Conservation (phyloP, 345 rosid species). For the Gossypium mustelinum region DNA sequence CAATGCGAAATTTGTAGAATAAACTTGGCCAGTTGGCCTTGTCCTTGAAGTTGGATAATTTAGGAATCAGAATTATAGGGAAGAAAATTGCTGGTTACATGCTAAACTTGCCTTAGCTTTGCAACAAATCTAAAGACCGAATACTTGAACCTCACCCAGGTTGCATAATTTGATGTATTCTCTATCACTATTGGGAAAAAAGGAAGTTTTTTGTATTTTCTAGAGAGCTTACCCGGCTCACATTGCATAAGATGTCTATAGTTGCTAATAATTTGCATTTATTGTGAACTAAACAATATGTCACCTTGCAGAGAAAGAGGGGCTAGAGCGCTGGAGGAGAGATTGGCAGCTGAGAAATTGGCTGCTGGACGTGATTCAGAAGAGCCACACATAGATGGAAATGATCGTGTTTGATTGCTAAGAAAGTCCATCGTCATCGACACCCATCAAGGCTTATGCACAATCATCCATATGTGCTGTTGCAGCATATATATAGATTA, state of each 20-base stretch:
- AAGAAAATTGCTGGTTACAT: neutral
- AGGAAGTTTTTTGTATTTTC: neutral
- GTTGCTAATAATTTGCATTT: neutral
- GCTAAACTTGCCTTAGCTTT: neutral
- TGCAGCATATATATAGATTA: neutral
- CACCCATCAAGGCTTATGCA: slow-evolving; percentile 12
- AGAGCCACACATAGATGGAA: slow-evolving; percentile 49
- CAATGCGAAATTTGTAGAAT: neutral
- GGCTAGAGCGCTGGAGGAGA: slow-evolving; percentile 95
- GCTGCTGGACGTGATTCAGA: slow-evolving; percentile 46
- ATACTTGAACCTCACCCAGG: too few relatives aligned
- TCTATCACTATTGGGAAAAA: too few relatives aligned
- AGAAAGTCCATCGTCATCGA: slow-evolving; percentile 3
- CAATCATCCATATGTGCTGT: neutral
- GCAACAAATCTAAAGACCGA: neutral
- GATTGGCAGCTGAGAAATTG: slow-evolving; percentile 77
- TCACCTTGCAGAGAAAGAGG: slow-evolving; percentile 79
- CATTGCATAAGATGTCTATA: neutral
- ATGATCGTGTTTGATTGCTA: slow-evolving; percentile 51
- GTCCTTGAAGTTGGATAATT: neutral
- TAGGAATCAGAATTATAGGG: neutral
- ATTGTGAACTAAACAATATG: neutral
- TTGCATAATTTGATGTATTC: too few relatives aligned
- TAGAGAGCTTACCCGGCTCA: neutral
- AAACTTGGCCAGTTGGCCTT: neutral